Base-by-base conservation (phyloP, 768 basidiomycete species). In the Guyanaporus albipodus region DNA sequence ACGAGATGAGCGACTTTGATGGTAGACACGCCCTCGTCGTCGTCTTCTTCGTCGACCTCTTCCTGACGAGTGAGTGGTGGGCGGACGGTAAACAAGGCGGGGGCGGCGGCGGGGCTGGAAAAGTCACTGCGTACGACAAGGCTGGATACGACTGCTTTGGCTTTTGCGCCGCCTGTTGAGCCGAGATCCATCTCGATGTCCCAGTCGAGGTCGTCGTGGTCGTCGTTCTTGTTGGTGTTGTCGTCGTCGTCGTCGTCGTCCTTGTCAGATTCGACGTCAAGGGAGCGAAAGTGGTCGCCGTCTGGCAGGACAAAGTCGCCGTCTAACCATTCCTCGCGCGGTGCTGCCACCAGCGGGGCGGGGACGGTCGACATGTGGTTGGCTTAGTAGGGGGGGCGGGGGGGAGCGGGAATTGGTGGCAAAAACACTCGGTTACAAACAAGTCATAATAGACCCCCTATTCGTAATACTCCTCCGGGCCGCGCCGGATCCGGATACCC, bases 301-400 rank as follows among this genome's bases (percentile, higher is more conserved):
- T 91, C 89, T 44, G 85, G 83, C 18, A 91, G 71, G 63, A 90
- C 89, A 62, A 91, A 91, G 68, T 91, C 89, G 51, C 85, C 85
- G 66, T 91, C 89, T 35, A 79, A 76, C 88, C 89, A 91, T 71
- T 90, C 87, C 68, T 91, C 88, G 52, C 78, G 77, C 45, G 71
- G 67, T 52, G 75, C 70, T 37, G 77, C 69, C n/a, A n/a, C n/a
- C n/a, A n/a, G n/a, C 11, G 82, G 83, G 6, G 83, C 78, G 29
- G 78, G 79, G 32, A 82, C 71, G 41, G 83, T 69, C 46, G 73
- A 64, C 85, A 87, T 40, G 4, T n/a, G n/a, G n/a, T n/a, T n/a
- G n/a, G n/a, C n/a, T n/a, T n/a, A n/a, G n/a, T n/a, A n/a, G n/a
- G n/a, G n/a, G n/a, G n/a, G n/a, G n/a, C n/a, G n/a, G n/a, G n/a